Evolutionary conservation across 176 grass and related monocot species (phyloP).

Genomic region (Avena sativa): DNA sequence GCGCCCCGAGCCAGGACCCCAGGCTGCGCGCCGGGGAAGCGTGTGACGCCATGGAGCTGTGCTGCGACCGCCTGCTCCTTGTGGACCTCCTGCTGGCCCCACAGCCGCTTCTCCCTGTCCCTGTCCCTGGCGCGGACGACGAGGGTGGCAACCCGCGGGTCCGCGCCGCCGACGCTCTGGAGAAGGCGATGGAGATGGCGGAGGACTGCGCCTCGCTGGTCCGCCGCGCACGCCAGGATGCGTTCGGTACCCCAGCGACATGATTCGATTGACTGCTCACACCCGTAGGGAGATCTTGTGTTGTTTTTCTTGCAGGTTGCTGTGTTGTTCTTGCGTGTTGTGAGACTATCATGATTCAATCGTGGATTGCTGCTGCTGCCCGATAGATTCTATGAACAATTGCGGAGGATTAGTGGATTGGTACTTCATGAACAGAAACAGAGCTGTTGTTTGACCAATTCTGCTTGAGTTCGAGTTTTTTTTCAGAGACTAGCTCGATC

Average conservation of each 20-base stretch:
- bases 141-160: neutral
- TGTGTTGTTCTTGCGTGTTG: too few species aligned
- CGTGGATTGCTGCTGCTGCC: too few species aligned
- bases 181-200: neutral
- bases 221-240: neutral
- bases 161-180: neutral
- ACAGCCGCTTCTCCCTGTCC: neutral
- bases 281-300: too few species aligned
- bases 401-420: too few species aligned
- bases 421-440: too few species aligned
- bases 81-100: neutral
- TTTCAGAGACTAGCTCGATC: too few species aligned
- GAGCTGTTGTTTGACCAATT: too few species aligned
- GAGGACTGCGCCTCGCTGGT: neutral
- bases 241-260: neutral
- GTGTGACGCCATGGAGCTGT: neutral
- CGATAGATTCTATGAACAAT: too few species aligned
- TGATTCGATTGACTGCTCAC: neutral
- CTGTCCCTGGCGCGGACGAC: neutral
- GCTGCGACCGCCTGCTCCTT: neutral
- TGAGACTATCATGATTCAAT: too few species aligned
- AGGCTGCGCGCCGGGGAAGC: neutral
- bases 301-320: too few species aligned
- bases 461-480: too few species aligned
- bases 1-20: neutral